Evolutionary conservation across 257 asterid species (phyloP).

Genomic region (Fraxinus cuspidata): DNA sequence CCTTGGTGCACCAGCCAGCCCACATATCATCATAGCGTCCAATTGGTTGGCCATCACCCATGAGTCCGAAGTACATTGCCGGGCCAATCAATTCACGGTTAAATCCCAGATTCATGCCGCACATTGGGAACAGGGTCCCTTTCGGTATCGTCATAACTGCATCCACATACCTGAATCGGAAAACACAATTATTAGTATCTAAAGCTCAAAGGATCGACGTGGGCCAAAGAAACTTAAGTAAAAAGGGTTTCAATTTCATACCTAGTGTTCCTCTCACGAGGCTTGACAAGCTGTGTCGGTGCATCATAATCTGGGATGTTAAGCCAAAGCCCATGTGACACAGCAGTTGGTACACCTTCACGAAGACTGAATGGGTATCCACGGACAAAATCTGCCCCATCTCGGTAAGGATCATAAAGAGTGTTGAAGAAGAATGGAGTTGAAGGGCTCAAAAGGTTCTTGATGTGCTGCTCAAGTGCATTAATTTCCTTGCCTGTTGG

Average conservation of each 20-base stretch:
- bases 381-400: slow-evolving; percentile 43
- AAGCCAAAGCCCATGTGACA: slow-evolving; percentile 55
- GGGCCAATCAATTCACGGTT: slow-evolving; percentile 49
- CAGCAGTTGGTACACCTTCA: slow-evolving; percentile 48
- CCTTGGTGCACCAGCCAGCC: slow-evolving; percentile 60
- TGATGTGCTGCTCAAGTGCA: slow-evolving; percentile 51
- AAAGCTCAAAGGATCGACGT: not conserved
- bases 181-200: not conserved
- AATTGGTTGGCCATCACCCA: slow-evolving; percentile 56
- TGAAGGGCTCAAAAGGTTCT: slow-evolving; percentile 42
- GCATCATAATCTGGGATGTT: slow-evolving; percentile 56
- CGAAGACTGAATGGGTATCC: slow-evolving; percentile 55
- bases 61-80: slow-evolving; percentile 53
- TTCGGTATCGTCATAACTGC: slow-evolving; percentile 47
- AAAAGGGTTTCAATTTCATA: not conserved
- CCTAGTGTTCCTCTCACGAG: slow-evolving; percentile 52
- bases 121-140: slow-evolving; percentile 52
- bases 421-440: slow-evolving; percentile 53
- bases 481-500: slow-evolving; percentile 46
- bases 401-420: slow-evolving; percentile 48
- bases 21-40: slow-evolving; percentile 56
- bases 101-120: slow-evolving; percentile 51
- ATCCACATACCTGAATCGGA: slow-evolving; percentile 40
- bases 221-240: not conserved
- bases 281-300: slow-evolving; percentile 54